Percentiles rank a stretch among this genome's conserved stretches.
phyloP scores from a whole-genome alignment of 768 basidiomycete genomes.

The Macrolepiota dolichaula region DNA sequence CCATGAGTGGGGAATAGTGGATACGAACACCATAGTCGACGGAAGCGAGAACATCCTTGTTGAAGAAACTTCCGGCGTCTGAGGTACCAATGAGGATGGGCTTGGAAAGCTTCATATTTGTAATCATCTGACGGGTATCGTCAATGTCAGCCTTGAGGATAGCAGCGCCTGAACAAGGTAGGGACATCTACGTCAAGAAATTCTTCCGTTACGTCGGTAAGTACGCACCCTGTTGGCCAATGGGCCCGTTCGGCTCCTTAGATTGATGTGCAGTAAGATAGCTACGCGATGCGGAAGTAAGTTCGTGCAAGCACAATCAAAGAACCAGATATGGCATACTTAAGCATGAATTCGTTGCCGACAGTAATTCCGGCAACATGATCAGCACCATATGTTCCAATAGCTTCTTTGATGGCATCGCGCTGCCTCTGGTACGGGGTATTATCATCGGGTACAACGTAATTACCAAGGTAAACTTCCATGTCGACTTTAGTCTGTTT shows the following conservation, averaged over 20 bases:
- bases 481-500: conserved; percentile 84
- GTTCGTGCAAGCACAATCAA: not conserved
- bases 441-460: conserved; percentile 54
- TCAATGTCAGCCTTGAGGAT: conserved; percentile 62
- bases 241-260: conserved; percentile 52
- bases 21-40: conserved; percentile 66
- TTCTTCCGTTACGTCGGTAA: not conserved
- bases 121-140: conserved; percentile 56
- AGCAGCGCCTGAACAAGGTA: conserved; percentile 41
- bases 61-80: conserved; percentile 87
- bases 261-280: conserved; percentile 49
- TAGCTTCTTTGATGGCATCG: conserved; percentile 56
- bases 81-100: conserved; percentile 72
- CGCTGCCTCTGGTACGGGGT: conserved; percentile 71
- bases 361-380: conserved; percentile 82
- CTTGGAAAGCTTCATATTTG: conserved; percentile 55
- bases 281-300: conserved; percentile 30
- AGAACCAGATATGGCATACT: conserved; percentile 38
- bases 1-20: conserved; percentile 8
- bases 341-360: conserved; percentile 89
- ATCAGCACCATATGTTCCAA: conserved; percentile 74
- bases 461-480: conserved; percentile 74
- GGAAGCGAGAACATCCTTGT: conserved; percentile 53
- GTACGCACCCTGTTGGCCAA: conserved; percentile 42
- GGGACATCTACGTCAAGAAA: not conserved